A percentile compares a stretch with the other conserved stretches of the same genome.
phyloP scores from a whole-genome alignment of 2,329 filamentous ascomycete species.

The Exophiala bonariae region DNA sequence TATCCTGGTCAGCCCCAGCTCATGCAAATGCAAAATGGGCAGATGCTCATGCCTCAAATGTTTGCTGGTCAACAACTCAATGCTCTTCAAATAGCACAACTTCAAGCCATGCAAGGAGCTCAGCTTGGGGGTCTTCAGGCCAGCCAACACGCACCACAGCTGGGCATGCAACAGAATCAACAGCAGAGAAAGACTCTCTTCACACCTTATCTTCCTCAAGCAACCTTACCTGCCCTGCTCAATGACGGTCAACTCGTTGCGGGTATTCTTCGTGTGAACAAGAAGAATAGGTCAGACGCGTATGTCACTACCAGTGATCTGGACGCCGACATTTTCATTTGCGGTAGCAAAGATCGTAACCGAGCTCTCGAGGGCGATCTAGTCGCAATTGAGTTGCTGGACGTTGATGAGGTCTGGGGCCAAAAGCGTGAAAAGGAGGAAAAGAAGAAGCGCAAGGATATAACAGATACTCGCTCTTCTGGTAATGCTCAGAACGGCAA shows the following conservation, averaged over 20 bases:
- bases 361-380: slow-evolving; percentile 93
- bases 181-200: slow-evolving; percentile 98
- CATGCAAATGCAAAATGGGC: slow-evolving; percentile 78
- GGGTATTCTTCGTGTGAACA: slow-evolving; percentile 96
- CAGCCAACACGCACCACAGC: slow-evolving; percentile 70
- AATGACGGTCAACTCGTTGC: slow-evolving; percentile 92
- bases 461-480: slow-evolving; percentile 84
- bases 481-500: slow-evolving; percentile 55
- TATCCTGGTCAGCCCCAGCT: slow-evolving; percentile 85
- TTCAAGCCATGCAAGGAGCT: slow-evolving; percentile 88
- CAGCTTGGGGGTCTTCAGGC: slow-evolving; percentile 68
- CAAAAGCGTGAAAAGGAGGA: slow-evolving; percentile 99
- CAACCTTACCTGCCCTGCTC: slow-evolving; percentile 84
- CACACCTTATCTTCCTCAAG: slow-evolving; percentile 95
- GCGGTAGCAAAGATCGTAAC: slow-evolving; percentile 97
- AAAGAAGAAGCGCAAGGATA: slow-evolving; percentile 99
- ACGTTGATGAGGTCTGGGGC: slow-evolving; percentile 97
- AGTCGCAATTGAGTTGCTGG: slow-evolving; percentile 91
- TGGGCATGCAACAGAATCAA: slow-evolving; percentile 69
- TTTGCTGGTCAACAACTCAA: slow-evolving; percentile 84
- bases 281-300: slow-evolving; percentile 98
- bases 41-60: slow-evolving; percentile 81
- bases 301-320: slow-evolving; percentile 94
- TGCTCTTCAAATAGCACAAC: slow-evolving; percentile 81
- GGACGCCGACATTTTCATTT: slow-evolving; percentile 98